A percentile compares a stretch with the other conserved stretches of the same genome.
These are phyloP conservation scores for Scheffersomyces stambukii DNA, from an alignment of 1,139 yeast genomes.

Conservation along the genomic window DNA sequence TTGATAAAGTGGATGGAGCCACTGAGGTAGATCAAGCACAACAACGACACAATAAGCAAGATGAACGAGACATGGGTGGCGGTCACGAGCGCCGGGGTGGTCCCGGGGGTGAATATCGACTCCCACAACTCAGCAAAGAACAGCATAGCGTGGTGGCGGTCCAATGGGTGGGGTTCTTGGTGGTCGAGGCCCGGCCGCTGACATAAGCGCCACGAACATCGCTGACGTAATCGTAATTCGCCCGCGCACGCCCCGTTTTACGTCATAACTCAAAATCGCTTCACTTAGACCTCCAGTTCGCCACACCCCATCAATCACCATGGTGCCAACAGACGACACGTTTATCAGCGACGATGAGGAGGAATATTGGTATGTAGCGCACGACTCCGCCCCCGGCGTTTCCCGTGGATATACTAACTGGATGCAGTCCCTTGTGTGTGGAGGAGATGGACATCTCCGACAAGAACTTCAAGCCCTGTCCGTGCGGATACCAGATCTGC, in stretches of 20 bases:
- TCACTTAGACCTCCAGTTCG: neutral
- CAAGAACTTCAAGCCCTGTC: slow-evolving; percentile 96
- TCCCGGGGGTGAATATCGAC: slow-evolving; percentile 90
- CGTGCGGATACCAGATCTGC: slow-evolving; percentile 98
- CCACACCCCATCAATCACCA: slow-evolving; percentile 1
- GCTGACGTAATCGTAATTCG: too few relatives aligned
- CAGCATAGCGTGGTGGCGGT: too few relatives aligned
- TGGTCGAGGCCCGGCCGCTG: too few relatives aligned
- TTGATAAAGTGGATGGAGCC: slow-evolving; percentile 74
- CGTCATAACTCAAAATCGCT: too few relatives aligned
- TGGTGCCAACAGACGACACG: slow-evolving; percentile 32
- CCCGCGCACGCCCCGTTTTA: too few relatives aligned
- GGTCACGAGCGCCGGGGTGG: slow-evolving; percentile 76
- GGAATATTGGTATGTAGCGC: slow-evolving; percentile 55
- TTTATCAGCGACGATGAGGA: slow-evolving; percentile 79
- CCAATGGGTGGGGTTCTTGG: too few relatives aligned
- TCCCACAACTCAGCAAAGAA: slow-evolving; percentile 79
- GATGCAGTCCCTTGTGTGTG: slow-evolving; percentile 80
- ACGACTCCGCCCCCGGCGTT: too few relatives aligned
- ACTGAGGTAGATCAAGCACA: slow-evolving; percentile 57
- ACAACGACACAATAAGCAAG: slow-evolving; percentile 41
- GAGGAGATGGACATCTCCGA: slow-evolving; percentile 97
- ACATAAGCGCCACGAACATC: too few relatives aligned
- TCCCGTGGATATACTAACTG: too few relatives aligned
- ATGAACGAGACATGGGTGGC: slow-evolving; percentile 48